Percentiles rank a stretch among this genome's conserved stretches.
Evolutionary conservation across 495 filamentous ascomycete genomes (phyloP).

Genomic region (Aspergillus diversus): DNA sequence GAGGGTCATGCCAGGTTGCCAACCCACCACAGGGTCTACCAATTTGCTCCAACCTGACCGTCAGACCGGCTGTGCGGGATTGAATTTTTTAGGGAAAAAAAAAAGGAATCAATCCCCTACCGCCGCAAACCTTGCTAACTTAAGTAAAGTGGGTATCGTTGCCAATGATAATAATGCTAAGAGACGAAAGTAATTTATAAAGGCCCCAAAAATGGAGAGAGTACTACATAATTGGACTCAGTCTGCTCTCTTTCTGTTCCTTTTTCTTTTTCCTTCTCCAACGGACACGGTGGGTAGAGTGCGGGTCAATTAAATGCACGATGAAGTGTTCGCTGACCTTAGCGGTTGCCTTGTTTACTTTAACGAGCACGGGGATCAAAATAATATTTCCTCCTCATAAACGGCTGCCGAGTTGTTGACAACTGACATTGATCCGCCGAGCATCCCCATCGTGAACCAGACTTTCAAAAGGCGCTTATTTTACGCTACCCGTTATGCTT

Average conservation of each 20-base stretch:
- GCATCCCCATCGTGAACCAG: slow-evolving; percentile 31
- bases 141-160: neutral
- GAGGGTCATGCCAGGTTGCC: slow-evolving; percentile 14
- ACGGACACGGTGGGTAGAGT: slow-evolving; percentile 16
- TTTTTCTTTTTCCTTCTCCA: slow-evolving; percentile 14
- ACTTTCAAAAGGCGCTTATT: slow-evolving; percentile 30
- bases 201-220: neutral
- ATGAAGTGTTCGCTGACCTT: slow-evolving; percentile 30
- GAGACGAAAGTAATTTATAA: neutral
- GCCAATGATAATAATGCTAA: neutral
- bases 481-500: slow-evolving; percentile 37
- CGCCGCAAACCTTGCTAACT: slow-evolving; percentile 9
- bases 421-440: slow-evolving; percentile 21
- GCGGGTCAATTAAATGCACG: slow-evolving; percentile 30
- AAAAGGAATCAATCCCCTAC: slow-evolving; percentile 7
- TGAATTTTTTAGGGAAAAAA: slow-evolving; percentile 8
- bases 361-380: slow-evolving; percentile 14
- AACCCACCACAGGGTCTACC: slow-evolving; percentile 18
- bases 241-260: neutral
- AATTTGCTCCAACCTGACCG: slow-evolving; percentile 13
- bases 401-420: slow-evolving; percentile 5
- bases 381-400: slow-evolving; percentile 10
- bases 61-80: neutral
- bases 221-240: neutral
- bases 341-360: slow-evolving; percentile 24